A percentile compares a stretch with the other conserved stretches of the same genome.
Conservation (phyloP, 2,329 filamentous ascomycete genomes). For the Venturiaceae sp. region DNA sequence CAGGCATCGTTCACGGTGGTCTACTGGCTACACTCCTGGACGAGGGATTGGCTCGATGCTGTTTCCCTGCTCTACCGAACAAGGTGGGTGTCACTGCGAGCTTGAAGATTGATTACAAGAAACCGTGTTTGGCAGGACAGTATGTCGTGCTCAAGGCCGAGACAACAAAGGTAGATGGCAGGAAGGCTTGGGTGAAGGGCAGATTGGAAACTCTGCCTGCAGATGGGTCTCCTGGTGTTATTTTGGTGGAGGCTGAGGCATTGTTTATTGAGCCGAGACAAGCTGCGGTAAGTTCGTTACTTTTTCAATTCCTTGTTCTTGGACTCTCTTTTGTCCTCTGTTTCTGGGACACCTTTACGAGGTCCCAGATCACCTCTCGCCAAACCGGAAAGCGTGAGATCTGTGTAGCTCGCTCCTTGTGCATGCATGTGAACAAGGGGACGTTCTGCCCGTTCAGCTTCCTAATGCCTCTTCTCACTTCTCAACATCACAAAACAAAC, state of each 20-base stretch:
- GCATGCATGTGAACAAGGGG: neutral
- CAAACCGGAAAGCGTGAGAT: neutral
- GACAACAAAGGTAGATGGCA: conserved; percentile 77
- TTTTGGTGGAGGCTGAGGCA: conserved; percentile 71
- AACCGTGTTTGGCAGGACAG: conserved; percentile 63
- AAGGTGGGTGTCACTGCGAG: conserved; percentile 81
- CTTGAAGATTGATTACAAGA: conserved; percentile 71
- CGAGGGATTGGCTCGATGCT: conserved; percentile 79
- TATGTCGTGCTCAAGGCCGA: conserved; percentile 71
- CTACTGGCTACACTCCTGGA: conserved; percentile 87
- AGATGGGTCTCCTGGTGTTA: conserved; percentile 40
- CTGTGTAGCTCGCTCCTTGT: neutral
- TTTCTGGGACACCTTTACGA: no score
- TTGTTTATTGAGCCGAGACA: conserved; percentile 84
- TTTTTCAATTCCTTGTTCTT: neutral
- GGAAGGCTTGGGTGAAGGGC: conserved; percentile 91
- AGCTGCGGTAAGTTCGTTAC: conserved; percentile 47
- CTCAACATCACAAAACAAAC: neutral
- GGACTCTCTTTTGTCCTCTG: no score
- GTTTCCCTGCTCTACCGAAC: conserved; percentile 79
- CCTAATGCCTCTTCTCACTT: neutral
- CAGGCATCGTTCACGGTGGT: conserved; percentile 83
- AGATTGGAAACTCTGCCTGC: conserved; percentile 68
- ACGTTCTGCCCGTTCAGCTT: neutral
- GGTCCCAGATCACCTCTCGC: neutral